Evolutionary conservation across 2,329 filamentous ascomycete species (phyloP).

Genomic region (Fusarium duplospermum): DNA sequence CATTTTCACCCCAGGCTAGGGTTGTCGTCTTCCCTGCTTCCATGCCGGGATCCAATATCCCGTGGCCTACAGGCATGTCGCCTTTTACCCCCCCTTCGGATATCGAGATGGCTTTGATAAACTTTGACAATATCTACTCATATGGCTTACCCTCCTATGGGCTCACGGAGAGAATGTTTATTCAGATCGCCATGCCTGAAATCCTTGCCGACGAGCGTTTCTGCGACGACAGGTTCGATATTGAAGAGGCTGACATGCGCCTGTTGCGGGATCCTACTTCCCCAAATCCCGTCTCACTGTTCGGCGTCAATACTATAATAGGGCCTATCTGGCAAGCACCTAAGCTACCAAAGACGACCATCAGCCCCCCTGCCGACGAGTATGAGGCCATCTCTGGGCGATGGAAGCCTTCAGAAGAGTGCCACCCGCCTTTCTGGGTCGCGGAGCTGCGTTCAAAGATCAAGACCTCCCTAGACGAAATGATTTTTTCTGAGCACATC

Average conservation of each 20-base stretch:
- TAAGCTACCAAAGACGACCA: too few relatives aligned
- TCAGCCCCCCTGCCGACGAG: not conserved
- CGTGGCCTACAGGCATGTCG: not conserved
- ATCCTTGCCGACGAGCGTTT: not conserved
- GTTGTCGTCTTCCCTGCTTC: not conserved
- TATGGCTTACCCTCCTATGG: not conserved
- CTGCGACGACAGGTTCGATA: not conserved
- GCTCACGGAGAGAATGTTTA: not conserved
- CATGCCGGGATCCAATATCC: not conserved
- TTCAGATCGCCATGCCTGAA: not conserved
- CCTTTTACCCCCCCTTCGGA: not conserved
- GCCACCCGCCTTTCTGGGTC: not conserved
- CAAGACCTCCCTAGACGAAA: not conserved
- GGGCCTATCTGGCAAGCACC: not conserved
- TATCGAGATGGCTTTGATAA: not conserved
- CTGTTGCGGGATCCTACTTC: not conserved
- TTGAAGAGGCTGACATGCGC: not conserved
- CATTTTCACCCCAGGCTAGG: not conserved
- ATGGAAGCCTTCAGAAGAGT: not conserved
- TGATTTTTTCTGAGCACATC: not conserved
- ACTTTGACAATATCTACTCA: not conserved
- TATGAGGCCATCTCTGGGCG: not conserved
- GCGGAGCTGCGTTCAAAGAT: not conserved
- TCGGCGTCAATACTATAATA: not conserved
- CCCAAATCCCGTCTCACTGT: not conserved